Evolutionary conservation across 2,329 filamentous ascomycete genomes (phyloP).

Genomic region (Macrophomina tecta): DNA sequence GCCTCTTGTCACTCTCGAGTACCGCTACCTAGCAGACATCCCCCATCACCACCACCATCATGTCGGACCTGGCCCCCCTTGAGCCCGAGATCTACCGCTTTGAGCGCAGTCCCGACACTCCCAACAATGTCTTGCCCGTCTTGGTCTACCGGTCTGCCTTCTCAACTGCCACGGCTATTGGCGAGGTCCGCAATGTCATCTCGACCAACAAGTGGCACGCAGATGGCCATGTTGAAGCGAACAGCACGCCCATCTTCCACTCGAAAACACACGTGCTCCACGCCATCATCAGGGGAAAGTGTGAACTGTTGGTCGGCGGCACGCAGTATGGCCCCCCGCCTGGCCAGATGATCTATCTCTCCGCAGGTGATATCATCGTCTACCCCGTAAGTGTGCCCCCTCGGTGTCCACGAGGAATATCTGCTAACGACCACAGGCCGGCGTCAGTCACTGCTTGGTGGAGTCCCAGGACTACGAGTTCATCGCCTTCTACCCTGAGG

Average conservation of each 20-base stretch:
- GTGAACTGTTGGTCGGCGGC: conserved; percentile 10
- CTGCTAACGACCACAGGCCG: conserved; percentile 12
- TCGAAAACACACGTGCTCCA: conserved; percentile 9
- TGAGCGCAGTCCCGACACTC: conserved; percentile 1
- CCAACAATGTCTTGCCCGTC: conserved; percentile 19
- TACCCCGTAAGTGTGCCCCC: neutral
- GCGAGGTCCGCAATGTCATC: conserved; percentile 10
- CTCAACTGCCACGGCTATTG: neutral
- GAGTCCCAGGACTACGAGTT: conserved; percentile 17
- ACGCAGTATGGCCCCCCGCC: neutral
- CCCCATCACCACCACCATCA: neutral
- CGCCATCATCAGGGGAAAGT: conserved; percentile 2
- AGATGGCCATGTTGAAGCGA: neutral
- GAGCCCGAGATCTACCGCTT: conserved; percentile 18
- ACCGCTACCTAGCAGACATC: no score
- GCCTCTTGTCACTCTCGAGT: neutral
- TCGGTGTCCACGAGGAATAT: no score
- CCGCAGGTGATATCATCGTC: conserved; percentile 15
- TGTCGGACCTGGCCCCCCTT: neutral
- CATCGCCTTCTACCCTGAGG: conserved; percentile 15
- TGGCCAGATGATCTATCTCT: conserved; percentile 14
- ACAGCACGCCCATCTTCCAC: conserved; percentile 13
- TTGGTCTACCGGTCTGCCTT: conserved; percentile 19
- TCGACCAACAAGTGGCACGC: neutral
- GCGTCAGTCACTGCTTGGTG: conserved; percentile 24